Evolutionary conservation across 2,329 filamentous ascomycete genomes (phyloP).

Genomic region (Fusarium domesticum): DNA sequence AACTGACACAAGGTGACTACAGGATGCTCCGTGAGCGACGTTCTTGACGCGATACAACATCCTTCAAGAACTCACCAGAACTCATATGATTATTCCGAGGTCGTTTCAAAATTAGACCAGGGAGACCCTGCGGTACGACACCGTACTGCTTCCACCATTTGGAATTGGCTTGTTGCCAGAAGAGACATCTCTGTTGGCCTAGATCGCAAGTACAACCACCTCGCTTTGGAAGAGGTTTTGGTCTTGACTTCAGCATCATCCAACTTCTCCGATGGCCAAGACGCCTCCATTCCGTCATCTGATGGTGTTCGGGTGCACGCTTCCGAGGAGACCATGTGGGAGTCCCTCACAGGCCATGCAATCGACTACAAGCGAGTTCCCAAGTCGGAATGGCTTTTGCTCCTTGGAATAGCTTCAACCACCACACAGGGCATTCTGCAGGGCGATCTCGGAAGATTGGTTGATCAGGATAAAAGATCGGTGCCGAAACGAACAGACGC

Average conservation of each 20-base stretch:
- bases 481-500: slow-evolving; percentile 60
- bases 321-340: slow-evolving; percentile 57
- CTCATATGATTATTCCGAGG: slow-evolving; percentile 2
- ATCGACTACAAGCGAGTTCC: slow-evolving; percentile 58
- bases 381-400: slow-evolving; percentile 56
- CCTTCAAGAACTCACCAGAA: slow-evolving; percentile 18
- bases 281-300: not conserved
- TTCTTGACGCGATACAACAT: slow-evolving; percentile 33
- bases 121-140: slow-evolving; percentile 19
- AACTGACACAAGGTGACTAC: slow-evolving; percentile 12
- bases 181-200: slow-evolving; percentile 37
- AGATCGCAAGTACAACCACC: slow-evolving; percentile 32
- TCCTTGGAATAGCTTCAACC: slow-evolving; percentile 56
- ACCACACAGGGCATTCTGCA: slow-evolving; percentile 57
- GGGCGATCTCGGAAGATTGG: slow-evolving; percentile 55
- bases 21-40: slow-evolving; percentile 35
- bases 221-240: slow-evolving; percentile 40
- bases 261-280: slow-evolving; percentile 3
- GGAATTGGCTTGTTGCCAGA: slow-evolving; percentile 36
- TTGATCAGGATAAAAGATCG: slow-evolving; percentile 61
- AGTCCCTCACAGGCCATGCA: slow-evolving; percentile 56
- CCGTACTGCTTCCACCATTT: slow-evolving; percentile 33
- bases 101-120: slow-evolving; percentile 7
- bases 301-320: slow-evolving; percentile 41
- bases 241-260: slow-evolving; percentile 14